phyloP scores from a whole-genome alignment of 129 eudicot genomes.

The Helianthus tuberosus region DNA sequence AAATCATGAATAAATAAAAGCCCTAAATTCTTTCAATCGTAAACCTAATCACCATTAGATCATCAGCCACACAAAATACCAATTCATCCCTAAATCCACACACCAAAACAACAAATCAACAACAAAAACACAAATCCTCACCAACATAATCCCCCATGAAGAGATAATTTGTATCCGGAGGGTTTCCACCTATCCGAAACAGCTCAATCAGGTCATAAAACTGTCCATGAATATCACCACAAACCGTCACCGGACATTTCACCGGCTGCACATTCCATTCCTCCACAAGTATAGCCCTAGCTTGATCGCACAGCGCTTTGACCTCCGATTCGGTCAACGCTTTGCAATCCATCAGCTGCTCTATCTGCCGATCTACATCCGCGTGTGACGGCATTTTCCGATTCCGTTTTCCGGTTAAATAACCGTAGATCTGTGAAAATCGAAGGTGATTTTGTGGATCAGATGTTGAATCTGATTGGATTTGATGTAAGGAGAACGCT shows the following conservation, averaged over 20 bases:
- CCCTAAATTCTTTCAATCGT: too few relatives aligned
- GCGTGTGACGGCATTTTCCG: conserved; percentile 61
- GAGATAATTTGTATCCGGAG: conserved; percentile 87
- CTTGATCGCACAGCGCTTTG: conserved; percentile 75
- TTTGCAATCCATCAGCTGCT: conserved; percentile 89
- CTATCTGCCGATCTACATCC: conserved; percentile 82
- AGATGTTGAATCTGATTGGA: too few relatives aligned
- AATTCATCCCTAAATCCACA: too few relatives aligned
- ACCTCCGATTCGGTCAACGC: conserved; percentile 81
- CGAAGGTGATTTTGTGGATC: too few relatives aligned
- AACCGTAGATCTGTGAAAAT: conserved; percentile 29
- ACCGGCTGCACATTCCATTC: conserved; percentile 97
- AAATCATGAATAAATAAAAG: too few relatives aligned
- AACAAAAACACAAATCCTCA: conserved; percentile 23
- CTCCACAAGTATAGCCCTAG: conserved; percentile 80
- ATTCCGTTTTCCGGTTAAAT: conserved; percentile 4
- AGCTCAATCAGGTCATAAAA: conserved; percentile 81
- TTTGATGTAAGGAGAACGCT: too few relatives aligned
- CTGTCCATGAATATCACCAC: conserved; percentile 86
- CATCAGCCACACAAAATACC: too few relatives aligned
- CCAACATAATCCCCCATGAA: conserved; percentile 97
- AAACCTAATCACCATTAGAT: too few relatives aligned
- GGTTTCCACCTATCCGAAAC: conserved; percentile 72
- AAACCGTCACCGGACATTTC: conserved; percentile 81
- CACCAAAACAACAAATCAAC: background rate